A percentile compares a stretch with the other conserved stretches of the same genome.
Conservation (phyloP, 352 stramenopile genomes). For the Phytopythium chamaehyphon region DNA sequence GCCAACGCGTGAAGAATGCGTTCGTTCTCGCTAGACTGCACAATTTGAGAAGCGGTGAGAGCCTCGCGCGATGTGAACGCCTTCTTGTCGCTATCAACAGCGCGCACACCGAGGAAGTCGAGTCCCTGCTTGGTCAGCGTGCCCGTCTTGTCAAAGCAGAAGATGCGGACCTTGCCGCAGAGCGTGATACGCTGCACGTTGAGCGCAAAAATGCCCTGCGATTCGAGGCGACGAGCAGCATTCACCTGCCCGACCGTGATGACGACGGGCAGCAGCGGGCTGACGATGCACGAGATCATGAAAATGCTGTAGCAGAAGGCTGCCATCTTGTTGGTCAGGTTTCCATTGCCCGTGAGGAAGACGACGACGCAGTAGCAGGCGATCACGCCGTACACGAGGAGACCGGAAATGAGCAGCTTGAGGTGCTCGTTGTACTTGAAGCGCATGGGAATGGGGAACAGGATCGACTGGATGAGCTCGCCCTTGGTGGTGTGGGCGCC, state of each 20-base stretch:
- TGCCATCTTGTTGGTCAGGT: slow-evolving; percentile 36
- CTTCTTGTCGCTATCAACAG: slow-evolving; percentile 6
- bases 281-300: slow-evolving; percentile 42
- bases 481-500: slow-evolving; percentile 62
- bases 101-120: slow-evolving; percentile 42
- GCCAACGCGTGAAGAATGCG: slow-evolving; percentile 32
- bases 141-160: slow-evolving; percentile 84
- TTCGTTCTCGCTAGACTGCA: slow-evolving; percentile 1
- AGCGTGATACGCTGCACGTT: slow-evolving; percentile 64
- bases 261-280: slow-evolving; percentile 65
- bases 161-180: slow-evolving; percentile 63
- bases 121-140: slow-evolving; percentile 79
- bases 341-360: slow-evolving; percentile 34
- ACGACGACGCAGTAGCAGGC: slow-evolving; percentile 28
- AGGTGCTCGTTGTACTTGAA: slow-evolving; percentile 86
- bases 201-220: slow-evolving; percentile 50
- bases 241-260: slow-evolving; percentile 67
- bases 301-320: slow-evolving; percentile 45
- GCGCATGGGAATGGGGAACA: slow-evolving; percentile 63
- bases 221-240: slow-evolving; percentile 41
- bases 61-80: not conserved
- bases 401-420: slow-evolving; percentile 43
- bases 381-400: slow-evolving; percentile 52
- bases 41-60: not conserved
- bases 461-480: slow-evolving; percentile 60